Percentiles rank a stretch among this genome's conserved stretches.
Conservation (phyloP, 2,329 filamentous ascomycete species). For the Pseudogymnoascus sp. region DNA sequence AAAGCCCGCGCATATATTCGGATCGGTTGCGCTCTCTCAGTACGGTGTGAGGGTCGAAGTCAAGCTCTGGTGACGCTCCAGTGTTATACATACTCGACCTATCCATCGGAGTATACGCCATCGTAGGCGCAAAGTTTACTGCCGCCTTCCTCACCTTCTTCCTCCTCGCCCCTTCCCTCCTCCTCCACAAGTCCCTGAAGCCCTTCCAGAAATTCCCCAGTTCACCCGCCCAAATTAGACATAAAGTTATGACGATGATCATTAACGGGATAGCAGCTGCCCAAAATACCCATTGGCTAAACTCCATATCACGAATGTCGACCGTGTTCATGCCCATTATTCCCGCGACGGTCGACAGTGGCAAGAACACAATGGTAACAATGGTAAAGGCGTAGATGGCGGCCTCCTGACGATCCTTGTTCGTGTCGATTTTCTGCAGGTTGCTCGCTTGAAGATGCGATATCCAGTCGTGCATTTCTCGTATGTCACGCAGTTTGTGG, state of each 20-base stretch:
- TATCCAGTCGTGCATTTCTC: conserved; percentile 16
- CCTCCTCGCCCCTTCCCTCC: neutral
- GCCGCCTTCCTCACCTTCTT: neutral
- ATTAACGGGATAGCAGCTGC: conserved; percentile 25
- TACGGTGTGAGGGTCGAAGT: neutral
- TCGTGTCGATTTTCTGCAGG: conserved; percentile 20
- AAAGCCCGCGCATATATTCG: neutral
- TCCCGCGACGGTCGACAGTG: conserved; percentile 24
- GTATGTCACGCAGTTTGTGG: conserved; percentile 15
- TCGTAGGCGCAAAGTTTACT: neutral
- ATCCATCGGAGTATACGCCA: neutral
- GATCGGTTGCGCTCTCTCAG: neutral
- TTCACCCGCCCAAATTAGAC: conserved; percentile 19
- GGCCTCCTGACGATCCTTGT: conserved; percentile 23
- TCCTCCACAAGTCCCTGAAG: conserved; percentile 1
- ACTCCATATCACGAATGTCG: conserved; percentile 25
- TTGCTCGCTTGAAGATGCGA: conserved; percentile 18
- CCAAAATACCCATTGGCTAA: conserved; percentile 27
- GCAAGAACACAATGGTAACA: conserved; percentile 29
- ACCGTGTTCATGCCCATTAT: conserved; percentile 29
- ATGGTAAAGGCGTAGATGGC: conserved; percentile 28
- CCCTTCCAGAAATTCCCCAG: conserved; percentile 7
- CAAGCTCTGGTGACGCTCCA: neutral
- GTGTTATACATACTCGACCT: conserved; percentile 1
- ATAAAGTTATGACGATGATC: conserved; percentile 19